A percentile compares a stretch with the other conserved stretches of the same genome.
phyloP scores from a whole-genome alignment of 805 yeast species.

The Sugiyamaella mastotermitis region DNA sequence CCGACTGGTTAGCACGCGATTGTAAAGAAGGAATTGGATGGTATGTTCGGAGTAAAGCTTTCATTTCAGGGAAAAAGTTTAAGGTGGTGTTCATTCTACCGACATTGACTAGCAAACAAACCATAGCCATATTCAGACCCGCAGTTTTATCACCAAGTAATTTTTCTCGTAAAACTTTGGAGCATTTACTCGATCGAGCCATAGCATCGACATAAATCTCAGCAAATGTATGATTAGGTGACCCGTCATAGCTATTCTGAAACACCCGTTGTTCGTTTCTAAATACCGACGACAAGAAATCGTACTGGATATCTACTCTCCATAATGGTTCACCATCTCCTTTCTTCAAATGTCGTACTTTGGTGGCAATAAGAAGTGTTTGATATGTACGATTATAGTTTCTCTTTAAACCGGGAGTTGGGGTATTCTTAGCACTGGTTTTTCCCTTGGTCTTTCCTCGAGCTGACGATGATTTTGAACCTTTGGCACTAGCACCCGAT shows the following conservation, averaged over 20 bases:
- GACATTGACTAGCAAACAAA: constrained; percentile 80
- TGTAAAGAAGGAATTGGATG: constrained; percentile 91
- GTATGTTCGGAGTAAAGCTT: constrained; percentile 84
- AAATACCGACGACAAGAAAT: constrained; percentile 61
- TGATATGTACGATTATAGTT: constrained; percentile 18
- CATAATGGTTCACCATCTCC: constrained; percentile 89
- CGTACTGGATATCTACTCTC: constrained; percentile 82
- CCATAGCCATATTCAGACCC: constrained; percentile 62
- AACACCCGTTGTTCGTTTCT: constrained; percentile 60
- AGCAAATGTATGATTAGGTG: constrained; percentile 58
- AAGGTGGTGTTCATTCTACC: constrained; percentile 95
- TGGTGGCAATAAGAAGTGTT: constrained; percentile 26
- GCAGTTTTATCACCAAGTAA: constrained; percentile 60
- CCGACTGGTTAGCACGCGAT: constrained; percentile 48
- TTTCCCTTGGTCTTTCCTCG: too few species aligned
- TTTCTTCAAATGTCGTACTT: constrained; percentile 55
- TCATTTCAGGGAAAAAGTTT: constrained; percentile 91
- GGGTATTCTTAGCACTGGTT: constrained; percentile 1
- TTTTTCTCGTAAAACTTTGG: constrained; percentile 76
- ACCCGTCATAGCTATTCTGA: constrained; percentile 35
- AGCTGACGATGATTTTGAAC: too few species aligned
- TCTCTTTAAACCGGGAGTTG: not conserved
- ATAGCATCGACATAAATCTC: constrained; percentile 77
- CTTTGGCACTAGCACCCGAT: too few species aligned
- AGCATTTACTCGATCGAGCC: constrained; percentile 76